Evolutionary conservation across 176 grass and related monocot species (phyloP), one percentile per base, ranked within the genome.

Genomic region (Ensete ventricosum): DNA sequence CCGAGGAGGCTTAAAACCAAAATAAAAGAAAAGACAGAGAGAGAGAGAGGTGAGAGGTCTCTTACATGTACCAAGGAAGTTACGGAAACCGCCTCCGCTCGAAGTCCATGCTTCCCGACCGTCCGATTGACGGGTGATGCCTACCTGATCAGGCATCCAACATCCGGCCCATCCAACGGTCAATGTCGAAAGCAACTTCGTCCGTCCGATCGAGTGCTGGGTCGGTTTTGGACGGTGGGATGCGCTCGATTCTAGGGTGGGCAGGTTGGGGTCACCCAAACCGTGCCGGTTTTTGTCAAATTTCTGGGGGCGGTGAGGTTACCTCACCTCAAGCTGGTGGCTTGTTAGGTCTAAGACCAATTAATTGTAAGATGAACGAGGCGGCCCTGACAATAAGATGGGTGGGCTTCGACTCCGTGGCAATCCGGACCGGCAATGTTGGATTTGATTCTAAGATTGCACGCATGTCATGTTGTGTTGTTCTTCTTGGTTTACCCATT

Each of bases 171-270:
- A 6, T 74, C 74, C 82, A 27, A 52, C 73, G 72, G 53, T 74
- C 76, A 55, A 29, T 87, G 76, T 20, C 24, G n/a, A 34, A 6
- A 13, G 14, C 11, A 2, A 14, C 34, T 55, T 2, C 0, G 8
- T 4, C 83, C 87, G 73, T 73, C 11, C 49, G 68, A 73, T 60
- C 21, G 0, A 8, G 7, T 67, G 82, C 79, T 63, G 65, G 23
- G 48, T 29, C 23, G 0, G 43, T 20, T 57, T 73, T 73, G 78
- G 78, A 79, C 81, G 84, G 54, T 0, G 0, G 0, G 76, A 87
- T 77, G 0, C 0, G 1, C 2, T 0, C 0, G 0, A 5, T 50
- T 70, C 3, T 0, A 1, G 48, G 67, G 82, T 66, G 71, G 50
- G 73, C 1, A 7, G 64, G 62, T 64, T 64, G 10, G 11, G 23